Evolutionary conservation across 163 green algal genomes (phyloP), one percentile per base, ranked within the genome.

Genomic region (Trebouxia gelatinosa): DNA sequence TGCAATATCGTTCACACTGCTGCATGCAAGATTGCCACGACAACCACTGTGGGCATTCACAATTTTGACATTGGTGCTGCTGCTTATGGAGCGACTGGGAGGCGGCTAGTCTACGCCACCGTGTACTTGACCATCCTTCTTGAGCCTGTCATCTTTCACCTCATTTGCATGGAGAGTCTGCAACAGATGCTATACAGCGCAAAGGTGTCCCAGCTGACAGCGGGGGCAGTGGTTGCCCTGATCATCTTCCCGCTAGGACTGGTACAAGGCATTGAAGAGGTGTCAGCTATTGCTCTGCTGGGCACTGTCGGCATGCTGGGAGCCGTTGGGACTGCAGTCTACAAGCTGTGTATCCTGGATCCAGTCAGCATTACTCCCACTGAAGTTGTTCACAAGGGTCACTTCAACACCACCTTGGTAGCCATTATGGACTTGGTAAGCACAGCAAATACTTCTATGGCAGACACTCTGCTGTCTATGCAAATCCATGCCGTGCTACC

Each of bases 161-260:
- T 85, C 32, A 85, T 61, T 7, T 79, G 75, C 76, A 64, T 80
- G 58, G 79, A 87, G 58, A 75, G 75, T 5, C 46, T 87, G 37
- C 31, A 76, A 43, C 68, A 76, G 68, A 62, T 76, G 29, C 46
- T 76, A 29, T 76, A 61, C 29, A 62, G 32, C 16, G 46, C 35
- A 26, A 70, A 72, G 9, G 29, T 87, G 48, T 71, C 64, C 6
- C 29, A 48, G 21, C 32, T 50, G 43, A 35, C 35, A 43, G 82
- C 82, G 0, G 72, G 70, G 64, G 23, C 64, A 26, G 70, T 81
- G 43, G 72, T 83, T 4, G 82, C 80, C 0, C 38, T 62, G 0
- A 59, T 87, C 67, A 87, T 87, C 38, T 40, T 85, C 39, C 83
- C 83, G 0, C 59, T 87, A n/a, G 80, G 66, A 1, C 80, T 86